Percentiles rank a stretch among this genome's conserved stretches.
Conservation (phyloP, 2,329 filamentous ascomycete genomes). For the Tolypocladium inflatum region DNA sequence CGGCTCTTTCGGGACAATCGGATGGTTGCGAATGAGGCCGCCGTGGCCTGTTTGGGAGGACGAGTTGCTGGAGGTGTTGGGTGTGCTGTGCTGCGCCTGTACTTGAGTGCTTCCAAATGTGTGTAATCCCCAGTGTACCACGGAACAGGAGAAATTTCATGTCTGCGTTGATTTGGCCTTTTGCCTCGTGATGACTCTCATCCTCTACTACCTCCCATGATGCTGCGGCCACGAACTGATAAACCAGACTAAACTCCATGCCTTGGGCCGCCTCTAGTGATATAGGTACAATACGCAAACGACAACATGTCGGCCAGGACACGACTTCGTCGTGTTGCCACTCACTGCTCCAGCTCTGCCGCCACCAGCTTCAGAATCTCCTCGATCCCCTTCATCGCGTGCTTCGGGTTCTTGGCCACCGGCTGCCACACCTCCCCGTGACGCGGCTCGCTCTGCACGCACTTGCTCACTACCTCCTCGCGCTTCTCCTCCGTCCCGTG, state of each 20-base stretch:
- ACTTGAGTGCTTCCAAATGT: not conserved
- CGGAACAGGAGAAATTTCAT: not conserved
- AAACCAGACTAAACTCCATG: not conserved
- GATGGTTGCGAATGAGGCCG: not conserved
- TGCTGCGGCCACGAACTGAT: not conserved
- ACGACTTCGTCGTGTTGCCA: not conserved
- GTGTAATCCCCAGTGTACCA: not conserved
- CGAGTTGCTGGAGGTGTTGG: not conserved
- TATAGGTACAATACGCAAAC: not conserved
- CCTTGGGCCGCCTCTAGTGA: not conserved
- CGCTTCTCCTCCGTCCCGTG: slow-evolving; percentile 94
- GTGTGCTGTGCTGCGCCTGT: not conserved
- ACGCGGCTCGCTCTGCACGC: slow-evolving; percentile 71
- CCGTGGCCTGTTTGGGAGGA: not conserved
- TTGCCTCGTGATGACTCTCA: not conserved
- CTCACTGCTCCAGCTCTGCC: slow-evolving; percentile 25
- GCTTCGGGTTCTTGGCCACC: slow-evolving; percentile 76
- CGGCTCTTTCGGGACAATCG: not conserved
- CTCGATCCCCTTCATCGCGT: slow-evolving; percentile 64
- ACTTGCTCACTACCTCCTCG: slow-evolving; percentile 73
- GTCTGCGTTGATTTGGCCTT: not conserved
- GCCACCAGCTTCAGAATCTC: slow-evolving; percentile 78
- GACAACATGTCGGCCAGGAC: not conserved
- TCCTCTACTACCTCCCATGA: not conserved
- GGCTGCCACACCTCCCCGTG: slow-evolving; percentile 90